Base-by-base conservation (phyloP, 2,329 filamentous ascomycete genomes). In the Juglanconis sp. region DNA sequence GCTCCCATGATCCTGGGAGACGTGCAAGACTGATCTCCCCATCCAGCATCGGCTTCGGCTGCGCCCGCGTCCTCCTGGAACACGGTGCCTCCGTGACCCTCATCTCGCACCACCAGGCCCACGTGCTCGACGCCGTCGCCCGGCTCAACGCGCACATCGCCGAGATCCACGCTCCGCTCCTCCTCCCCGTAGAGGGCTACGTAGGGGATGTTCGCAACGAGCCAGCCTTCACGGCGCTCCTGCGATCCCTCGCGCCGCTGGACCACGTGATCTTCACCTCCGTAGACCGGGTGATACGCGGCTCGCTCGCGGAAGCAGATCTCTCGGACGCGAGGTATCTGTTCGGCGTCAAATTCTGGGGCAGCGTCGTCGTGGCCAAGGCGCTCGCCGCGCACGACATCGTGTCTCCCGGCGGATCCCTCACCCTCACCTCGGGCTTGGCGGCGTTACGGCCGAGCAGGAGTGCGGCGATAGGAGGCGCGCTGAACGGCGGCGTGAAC, bases 331-430 rank as follows among this genome's bases (percentile, higher is more conserved):
- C 72, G 10, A 71, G 71, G 63, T 52, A 71, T 54, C 61, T 76
- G 3, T 76, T 76, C 59, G 73, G 73, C 9, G 73, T 76, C 51
- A 76, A 76, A 63, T 76, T 76, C 61, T 76, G 73, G 74, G 74
- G 74, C 15, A 70, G 72, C 30, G 65, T 76, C 3, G 63, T 71
- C 1, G 67, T 72, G 9, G 72, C 68, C 13, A 76, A 76, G 68
- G 70, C 72, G 0, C 63, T 74, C 13, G 68, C 68, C 31, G 74
- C 74, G 62, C 68, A 76, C 66, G 71, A 73, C 46, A 72, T 75
- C 46, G 68, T 76, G 53, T 67, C 64, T 49, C 67, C 71, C 10
- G 73, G 74, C 32, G 74, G 74, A 42, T 72, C 74, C 1, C 63
- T 77, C 32, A 72, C 69, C 2, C 70, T 76, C 0, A 77, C 75